Base-by-base conservation (phyloP, 2,329 filamentous ascomycete species). In the Phialophora expanda region DNA sequence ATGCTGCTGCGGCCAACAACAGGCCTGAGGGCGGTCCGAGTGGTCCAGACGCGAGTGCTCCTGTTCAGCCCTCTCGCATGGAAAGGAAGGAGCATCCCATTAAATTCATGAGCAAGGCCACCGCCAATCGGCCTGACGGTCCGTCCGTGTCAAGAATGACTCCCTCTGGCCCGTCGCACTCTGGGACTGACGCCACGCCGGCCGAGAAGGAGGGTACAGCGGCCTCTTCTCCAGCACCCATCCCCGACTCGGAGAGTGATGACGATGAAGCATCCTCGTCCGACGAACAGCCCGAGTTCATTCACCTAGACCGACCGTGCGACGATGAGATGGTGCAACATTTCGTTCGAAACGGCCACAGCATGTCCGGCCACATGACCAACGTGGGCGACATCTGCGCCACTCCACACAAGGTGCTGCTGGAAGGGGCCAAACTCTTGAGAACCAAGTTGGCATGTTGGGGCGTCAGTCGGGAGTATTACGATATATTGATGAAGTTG, bases 261-360 rank as follows among this genome's bases (percentile, higher is more conserved):
- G 44, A 60, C 17, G 66, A 70, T 20, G 61, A 38, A 9, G 57
- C 59, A 12, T 68, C 66, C 9, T 68, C 66, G 3, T 68, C 66
- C 2, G 64, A 70, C 22, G 68, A 68, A 20, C 63, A 62, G 50
- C 66, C 68, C 26, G 66, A 66, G 53, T 82, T 83, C 8, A 83
- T 86, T 44, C 80, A 83, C 20, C 75, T 87, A 0, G 85, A 87
- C 63, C 77, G 84, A 9, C 85, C 85, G 0, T 81, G 81, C 2
- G 84, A 87, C 67, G 85, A 87, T 71, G 85, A 87, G 69, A 78
- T 87, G 56, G 84, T 86, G 1, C 85, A 87, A 69, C 74, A 82
- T 1, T 87, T 84, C 71, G 83, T 87, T 0, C 76, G 80, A 11
- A 76, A 80, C 17, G 85, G 85, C 0, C 75, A 80, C 32, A 75